Percentiles rank a stretch among this genome's conserved stretches.
These are phyloP conservation scores for Xerophyta viscosa DNA, from an alignment of 106 monocot species.

Conservation along the genomic window DNA sequence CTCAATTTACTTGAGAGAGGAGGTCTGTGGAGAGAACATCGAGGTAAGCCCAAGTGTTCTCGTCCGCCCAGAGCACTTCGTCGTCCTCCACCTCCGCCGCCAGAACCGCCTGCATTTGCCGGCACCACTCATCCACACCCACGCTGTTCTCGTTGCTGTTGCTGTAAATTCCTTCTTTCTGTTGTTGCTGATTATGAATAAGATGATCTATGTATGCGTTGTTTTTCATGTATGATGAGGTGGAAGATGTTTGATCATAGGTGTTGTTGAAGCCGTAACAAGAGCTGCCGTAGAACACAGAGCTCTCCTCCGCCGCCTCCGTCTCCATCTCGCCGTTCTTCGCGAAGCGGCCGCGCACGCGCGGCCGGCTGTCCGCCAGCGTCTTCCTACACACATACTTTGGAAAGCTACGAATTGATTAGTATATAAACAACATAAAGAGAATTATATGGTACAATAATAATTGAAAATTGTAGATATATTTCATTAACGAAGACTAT, in stretches of 20 bases:
- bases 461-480: too few species aligned
- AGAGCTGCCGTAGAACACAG: neutral
- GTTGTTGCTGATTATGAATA: neutral
- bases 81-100: constrained; percentile 8
- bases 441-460: too few species aligned
- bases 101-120: constrained; percentile 16
- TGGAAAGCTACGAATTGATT: neutral
- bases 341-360: constrained; percentile 38
- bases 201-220: neutral
- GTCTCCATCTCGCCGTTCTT: constrained; percentile 23
- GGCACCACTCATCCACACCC: constrained; percentile 11
- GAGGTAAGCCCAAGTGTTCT: constrained; percentile 22
- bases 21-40: constrained; percentile 24
- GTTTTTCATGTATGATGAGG: neutral
- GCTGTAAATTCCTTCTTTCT: neutral
- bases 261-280: too few species aligned
- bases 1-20: constrained; percentile 1
- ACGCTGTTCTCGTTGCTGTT: neutral
- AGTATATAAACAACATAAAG: too few species aligned
- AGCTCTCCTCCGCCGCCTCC: constrained; percentile 6
- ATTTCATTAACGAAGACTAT: too few species aligned
- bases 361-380: constrained; percentile 31
- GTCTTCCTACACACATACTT: constrained; percentile 49
- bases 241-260: too few species aligned
- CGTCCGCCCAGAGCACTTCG: constrained; percentile 3